phyloP scores from a whole-genome alignment of 805 yeast genomes.

The Lipomyces orientalis region DNA sequence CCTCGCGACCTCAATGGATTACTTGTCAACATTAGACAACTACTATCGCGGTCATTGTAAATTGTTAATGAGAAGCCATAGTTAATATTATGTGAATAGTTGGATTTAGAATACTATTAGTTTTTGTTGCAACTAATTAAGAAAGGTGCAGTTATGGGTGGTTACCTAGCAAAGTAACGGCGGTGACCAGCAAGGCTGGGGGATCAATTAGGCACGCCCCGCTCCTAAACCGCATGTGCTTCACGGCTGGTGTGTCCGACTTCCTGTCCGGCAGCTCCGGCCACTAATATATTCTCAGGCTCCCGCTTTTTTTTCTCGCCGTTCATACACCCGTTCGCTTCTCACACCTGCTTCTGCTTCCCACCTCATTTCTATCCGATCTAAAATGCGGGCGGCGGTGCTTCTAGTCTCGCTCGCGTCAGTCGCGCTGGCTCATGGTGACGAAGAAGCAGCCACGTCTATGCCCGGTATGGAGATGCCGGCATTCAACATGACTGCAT shows the following conservation, averaged over 20 bases:
- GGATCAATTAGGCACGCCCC: not conserved
- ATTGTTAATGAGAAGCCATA: too few species aligned
- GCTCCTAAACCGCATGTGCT: not conserved
- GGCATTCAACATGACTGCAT: constrained; percentile 31
- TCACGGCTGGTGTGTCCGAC: not conserved
- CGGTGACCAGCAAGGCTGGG: not conserved
- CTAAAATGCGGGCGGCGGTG: constrained; percentile 4
- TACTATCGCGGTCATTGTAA: too few species aligned
- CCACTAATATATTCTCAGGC: not conserved
- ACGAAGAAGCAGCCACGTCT: constrained; percentile 13
- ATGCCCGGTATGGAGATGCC: constrained; percentile 26
- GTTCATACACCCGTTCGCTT: not conserved
- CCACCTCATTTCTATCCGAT: not conserved
- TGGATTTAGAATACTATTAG: too few species aligned
- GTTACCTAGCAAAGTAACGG: not conserved
- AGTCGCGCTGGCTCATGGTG: constrained; percentile 24
- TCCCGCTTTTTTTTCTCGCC: not conserved
- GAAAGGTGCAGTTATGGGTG: too few species aligned
- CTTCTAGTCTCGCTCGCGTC: constrained; percentile 16
- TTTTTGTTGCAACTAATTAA: too few species aligned
- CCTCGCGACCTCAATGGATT: too few species aligned
- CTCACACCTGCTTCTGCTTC: not conserved
- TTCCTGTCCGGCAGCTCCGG: not conserved
- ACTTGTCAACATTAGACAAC: too few species aligned
- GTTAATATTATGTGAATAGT: too few species aligned